These are phyloP conservation scores for Rhinocladiella mackenziei DNA, from an alignment of 2,329 filamentous ascomycete species.

Conservation along the genomic window DNA sequence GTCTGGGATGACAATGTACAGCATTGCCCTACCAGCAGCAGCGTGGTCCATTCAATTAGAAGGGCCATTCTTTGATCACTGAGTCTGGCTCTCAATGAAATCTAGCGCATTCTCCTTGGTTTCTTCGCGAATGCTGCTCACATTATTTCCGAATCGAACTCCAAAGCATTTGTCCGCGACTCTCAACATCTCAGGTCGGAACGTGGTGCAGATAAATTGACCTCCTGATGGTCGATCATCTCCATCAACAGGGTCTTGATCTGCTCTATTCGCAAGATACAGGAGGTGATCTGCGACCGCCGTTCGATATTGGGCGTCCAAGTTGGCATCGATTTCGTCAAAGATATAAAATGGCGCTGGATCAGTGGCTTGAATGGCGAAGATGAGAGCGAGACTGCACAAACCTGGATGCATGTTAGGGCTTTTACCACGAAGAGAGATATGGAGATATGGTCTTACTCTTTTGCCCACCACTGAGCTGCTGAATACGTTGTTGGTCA, in stretches of 20 bases:
- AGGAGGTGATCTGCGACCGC: conserved; percentile 87
- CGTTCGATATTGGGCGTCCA: conserved; percentile 95
- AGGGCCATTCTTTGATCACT: too few species aligned
- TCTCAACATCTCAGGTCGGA: conserved; percentile 91
- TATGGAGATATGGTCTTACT: conserved; percentile 56
- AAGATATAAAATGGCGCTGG: conserved; percentile 98
- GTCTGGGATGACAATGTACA: too few species aligned
- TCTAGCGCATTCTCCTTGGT: conserved; percentile 79
- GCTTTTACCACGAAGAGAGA: not conserved
- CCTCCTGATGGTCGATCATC: conserved; percentile 42
- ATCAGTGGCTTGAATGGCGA: conserved; percentile 97
- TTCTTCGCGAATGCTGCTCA: conserved; percentile 88
- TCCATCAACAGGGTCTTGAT: conserved; percentile 46
- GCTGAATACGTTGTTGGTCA: conserved; percentile 95
- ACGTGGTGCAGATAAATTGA: conserved; percentile 98
- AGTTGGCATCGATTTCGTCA: conserved; percentile 96
- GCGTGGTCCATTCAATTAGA: too few species aligned
- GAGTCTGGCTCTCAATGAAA: conserved; percentile 82
- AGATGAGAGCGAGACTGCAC: conserved; percentile 94
- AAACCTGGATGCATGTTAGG: conserved; percentile 59
- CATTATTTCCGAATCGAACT: conserved; percentile 86
- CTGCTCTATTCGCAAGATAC: conserved; percentile 64
- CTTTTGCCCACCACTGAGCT: conserved; percentile 95
- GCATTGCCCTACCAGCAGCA: too few species aligned
- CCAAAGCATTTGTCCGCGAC: conserved; percentile 98